Base-by-base conservation (phyloP, 1,284 basidiomycete genomes). In the Apiotrichum gamsii region DNA sequence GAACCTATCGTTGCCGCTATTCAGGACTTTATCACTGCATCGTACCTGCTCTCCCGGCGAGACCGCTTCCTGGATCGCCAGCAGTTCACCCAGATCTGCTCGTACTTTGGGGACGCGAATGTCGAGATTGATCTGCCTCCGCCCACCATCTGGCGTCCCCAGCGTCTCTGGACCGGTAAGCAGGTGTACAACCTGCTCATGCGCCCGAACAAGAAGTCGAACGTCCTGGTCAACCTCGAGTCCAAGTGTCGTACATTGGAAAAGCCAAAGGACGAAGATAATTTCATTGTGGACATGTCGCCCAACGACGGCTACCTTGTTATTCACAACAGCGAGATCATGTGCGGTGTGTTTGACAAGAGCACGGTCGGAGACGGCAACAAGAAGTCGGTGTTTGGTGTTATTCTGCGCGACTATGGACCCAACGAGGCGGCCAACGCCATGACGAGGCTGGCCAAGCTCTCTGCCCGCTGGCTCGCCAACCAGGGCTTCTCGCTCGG, bases 291-390 rank as follows among this genome's bases (percentile, higher is more conserved):
- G 15, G 95, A 98, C 67, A 80, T 99, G 75, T 87, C 88, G 10
- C 93, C 94, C 0, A 98, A 98, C 67, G 95, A 99, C 64, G 94
- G 94, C 1, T 98, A 90, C 83, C 80, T 99, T 25, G 95, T 98
- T 49, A 85, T 99, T 46, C 83, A 93, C 54, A 99, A 98, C 71
- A 93, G 88, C 67, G 93, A 98, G 73, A 91, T 99, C 65, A 97
- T 98, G 90, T 97, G 94, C 64, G 95, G 95, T 41, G 88, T 94
- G 9, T 95, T 98, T 81, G 95, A 99, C 76, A 99, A 99, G 76
- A 89, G 89, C 18, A 97, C 91, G 0, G 88, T 98, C 5, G 95
- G 95, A 49, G 89, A 90, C 63, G 95, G 95, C 46, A 98, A 98
- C 80, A 98, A 98, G 78, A 97, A 96, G 70, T 96, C 90, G 2